These are phyloP conservation scores for Fusarium udum DNA, from an alignment of 2,329 filamentous ascomycete species.

Conservation along the genomic window DNA sequence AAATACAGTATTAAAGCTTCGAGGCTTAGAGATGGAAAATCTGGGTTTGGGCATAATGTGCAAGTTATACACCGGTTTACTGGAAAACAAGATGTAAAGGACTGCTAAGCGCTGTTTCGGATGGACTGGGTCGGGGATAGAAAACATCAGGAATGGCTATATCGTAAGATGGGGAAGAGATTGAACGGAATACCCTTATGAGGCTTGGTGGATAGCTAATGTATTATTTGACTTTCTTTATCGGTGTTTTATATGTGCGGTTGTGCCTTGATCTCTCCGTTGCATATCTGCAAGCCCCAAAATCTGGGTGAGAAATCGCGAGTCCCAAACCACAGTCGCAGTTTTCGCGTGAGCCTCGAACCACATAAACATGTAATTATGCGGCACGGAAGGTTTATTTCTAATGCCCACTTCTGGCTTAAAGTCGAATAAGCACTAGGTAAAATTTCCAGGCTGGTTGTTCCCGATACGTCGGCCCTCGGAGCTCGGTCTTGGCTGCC, in stretches of 20 bases:
- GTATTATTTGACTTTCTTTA: background rate
- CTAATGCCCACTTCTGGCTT: accelerated
- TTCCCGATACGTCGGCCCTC: background rate
- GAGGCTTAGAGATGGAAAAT: background rate
- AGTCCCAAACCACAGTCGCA: too few species aligned
- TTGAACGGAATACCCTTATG: background rate
- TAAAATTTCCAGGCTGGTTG: background rate
- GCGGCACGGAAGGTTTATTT: background rate
- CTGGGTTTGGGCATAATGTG: background rate
- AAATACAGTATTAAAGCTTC: background rate
- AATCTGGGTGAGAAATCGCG: background rate
- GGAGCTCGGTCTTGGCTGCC: background rate
- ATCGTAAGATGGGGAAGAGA: background rate
- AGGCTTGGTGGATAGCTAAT: background rate
- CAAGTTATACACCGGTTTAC: background rate
- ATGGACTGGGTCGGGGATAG: background rate
- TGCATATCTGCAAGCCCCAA: accelerated
- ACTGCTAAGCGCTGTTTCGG: background rate
- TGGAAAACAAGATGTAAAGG: background rate
- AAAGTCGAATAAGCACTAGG: background rate
- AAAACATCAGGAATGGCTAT: background rate
- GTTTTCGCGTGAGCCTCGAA: background rate
- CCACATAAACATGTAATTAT: background rate
- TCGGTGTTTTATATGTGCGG: accelerated
- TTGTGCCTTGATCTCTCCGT: accelerated